Evolutionary conservation across 345 rosid species (phyloP).

Genomic region (Hibiscus syriacus): DNA sequence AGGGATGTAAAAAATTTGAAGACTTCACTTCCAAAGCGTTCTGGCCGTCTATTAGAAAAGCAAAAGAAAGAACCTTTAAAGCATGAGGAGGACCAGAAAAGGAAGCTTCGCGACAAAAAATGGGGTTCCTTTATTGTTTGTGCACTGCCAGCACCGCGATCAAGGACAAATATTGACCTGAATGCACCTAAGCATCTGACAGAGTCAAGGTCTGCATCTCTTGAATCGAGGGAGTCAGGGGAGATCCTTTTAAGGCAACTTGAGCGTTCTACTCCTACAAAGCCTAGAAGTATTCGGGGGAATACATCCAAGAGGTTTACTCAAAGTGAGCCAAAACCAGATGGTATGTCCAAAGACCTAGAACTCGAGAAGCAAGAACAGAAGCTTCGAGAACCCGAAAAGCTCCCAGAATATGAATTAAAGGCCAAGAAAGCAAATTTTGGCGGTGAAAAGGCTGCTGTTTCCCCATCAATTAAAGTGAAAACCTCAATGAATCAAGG

Average conservation of each 20-base stretch:
- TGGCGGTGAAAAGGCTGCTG: not conserved
- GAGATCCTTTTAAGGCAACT: not conserved
- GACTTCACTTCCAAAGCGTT: not conserved
- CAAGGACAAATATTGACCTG: not conserved
- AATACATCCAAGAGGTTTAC: not conserved
- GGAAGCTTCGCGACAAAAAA: not conserved
- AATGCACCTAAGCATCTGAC: not conserved
- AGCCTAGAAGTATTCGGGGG: not conserved
- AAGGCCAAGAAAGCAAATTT: not conserved
- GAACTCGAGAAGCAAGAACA: not conserved
- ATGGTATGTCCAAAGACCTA: not conserved
- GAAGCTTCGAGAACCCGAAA: not conserved
- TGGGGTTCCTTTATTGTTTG: conserved; percentile 5
- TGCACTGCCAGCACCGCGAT: conserved; percentile 1
- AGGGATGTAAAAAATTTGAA: not conserved
- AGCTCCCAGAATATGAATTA: not conserved
- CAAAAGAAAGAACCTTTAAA: not conserved
- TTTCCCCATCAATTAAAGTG: not conserved
- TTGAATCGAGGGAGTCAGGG: not conserved
- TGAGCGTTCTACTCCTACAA: not conserved
- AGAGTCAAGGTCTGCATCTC: not conserved
- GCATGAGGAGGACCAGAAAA: not conserved
- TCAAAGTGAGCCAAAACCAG: not conserved
- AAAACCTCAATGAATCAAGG: not conserved
- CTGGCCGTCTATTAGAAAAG: not conserved